These are phyloP conservation scores for Metschnikowia continentalis DNA, from an alignment of 805 yeast genomes.

Conservation along the genomic window DNA sequence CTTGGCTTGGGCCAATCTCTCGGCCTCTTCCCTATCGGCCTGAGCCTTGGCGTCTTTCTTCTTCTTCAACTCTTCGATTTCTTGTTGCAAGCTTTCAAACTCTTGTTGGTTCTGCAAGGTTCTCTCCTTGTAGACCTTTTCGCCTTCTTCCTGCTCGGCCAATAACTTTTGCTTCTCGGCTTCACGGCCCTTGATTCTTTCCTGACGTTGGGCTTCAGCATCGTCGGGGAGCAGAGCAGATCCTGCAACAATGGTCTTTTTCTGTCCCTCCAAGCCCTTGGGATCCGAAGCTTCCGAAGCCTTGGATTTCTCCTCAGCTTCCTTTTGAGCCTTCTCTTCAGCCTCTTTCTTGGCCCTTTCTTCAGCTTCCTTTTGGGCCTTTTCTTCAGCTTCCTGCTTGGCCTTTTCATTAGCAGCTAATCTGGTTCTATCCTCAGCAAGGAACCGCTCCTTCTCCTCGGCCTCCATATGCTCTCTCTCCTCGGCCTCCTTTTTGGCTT, in stretches of 20 bases:
- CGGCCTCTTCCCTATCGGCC: slow-evolving; percentile 26
- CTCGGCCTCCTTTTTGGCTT: slow-evolving; percentile 24
- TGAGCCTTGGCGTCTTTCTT: slow-evolving; percentile 21
- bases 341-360: slow-evolving; percentile 17
- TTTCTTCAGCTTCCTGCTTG: slow-evolving; percentile 13
- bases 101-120: slow-evolving; percentile 23
- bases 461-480: slow-evolving; percentile 22
- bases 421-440: slow-evolving; percentile 11
- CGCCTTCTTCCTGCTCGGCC: slow-evolving; percentile 25
- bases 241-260: slow-evolving; percentile 11
- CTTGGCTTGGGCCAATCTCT: slow-evolving; percentile 27
- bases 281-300: not conserved
- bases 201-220: slow-evolving; percentile 25
- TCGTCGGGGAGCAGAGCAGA: slow-evolving; percentile 7
- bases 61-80: slow-evolving; percentile 28
- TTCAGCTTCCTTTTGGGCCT: slow-evolving; percentile 12
- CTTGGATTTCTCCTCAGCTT: slow-evolving; percentile 8
- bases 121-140: slow-evolving; percentile 23
- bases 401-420: slow-evolving; percentile 26
- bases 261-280: slow-evolving; percentile 24
- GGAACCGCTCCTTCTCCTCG: slow-evolving; percentile 10
- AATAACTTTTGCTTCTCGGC: slow-evolving; percentile 23
- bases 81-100: slow-evolving; percentile 26
- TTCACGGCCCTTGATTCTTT: slow-evolving; percentile 25
- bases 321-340: not conserved